Evolutionary conservation across 2,329 filamentous ascomycete genomes (phyloP), one percentile per base, ranked within the genome.

Genomic region (Calonectria pseudoreteaudii): DNA sequence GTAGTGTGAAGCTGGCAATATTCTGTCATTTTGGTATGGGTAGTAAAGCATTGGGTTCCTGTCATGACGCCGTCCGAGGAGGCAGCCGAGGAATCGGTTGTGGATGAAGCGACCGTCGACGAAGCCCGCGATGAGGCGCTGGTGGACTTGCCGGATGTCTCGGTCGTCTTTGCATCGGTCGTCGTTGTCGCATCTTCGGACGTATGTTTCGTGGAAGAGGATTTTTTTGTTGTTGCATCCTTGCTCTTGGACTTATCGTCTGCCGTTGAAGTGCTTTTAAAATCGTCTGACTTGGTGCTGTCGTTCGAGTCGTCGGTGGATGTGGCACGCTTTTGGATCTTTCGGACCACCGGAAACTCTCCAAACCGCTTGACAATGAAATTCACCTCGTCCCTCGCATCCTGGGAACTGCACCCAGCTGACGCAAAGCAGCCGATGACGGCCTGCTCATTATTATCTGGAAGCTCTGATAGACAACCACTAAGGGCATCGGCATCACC

Each of bases 11-110:
- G 38, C 16, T 69, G 31, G 26, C 66, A 73, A 4, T 23, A 60
- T 23, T 58, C 38, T 2, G 71, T 73, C 2, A 31, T 41, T 6
- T 31, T 70, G 14, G 41, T 60, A 8, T 38, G 34, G 10, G 71
- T 70, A 3, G 50, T 47, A n/a, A 73, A 73, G 18, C 71, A 73
- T 18, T 11, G 28, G 0, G 41, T 73, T 44, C 66, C 71, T 3
- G 71, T 66, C 60, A 50, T 62, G 50, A 70, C 36, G 2, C 30
- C 62, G 23, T 65, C 52, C 16, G 64, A 60, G 7, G 58, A 52
- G 31, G 31, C 31, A 34, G 31, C 11, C 31, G 31, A 34, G 56
- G 67, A 52, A 13, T 30, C 23, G 28, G 66, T 38, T 6, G 30
- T 41, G 13, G 52, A 60, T 2, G 44, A 62, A 23, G 64, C 56